phyloP scores from a whole-genome alignment of 2,329 filamentous ascomycete species.

The Huntiella decipiens region DNA sequence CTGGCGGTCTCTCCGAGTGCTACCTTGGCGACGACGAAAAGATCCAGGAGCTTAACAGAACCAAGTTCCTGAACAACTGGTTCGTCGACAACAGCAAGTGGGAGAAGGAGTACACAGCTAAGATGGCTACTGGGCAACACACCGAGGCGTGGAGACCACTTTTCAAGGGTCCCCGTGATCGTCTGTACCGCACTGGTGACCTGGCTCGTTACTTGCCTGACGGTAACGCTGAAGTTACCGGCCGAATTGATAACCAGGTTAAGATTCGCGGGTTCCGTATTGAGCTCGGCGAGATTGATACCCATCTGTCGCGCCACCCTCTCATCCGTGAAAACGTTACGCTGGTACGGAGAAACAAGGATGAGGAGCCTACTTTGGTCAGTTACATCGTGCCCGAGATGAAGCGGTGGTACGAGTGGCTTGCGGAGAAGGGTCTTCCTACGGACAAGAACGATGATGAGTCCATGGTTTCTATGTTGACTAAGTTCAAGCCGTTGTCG shows the following conservation, averaged over 20 bases:
- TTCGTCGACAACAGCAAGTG: constrained; percentile 55
- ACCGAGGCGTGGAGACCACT: constrained; percentile 56
- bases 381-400: constrained; percentile 79
- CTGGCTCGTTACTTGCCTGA: constrained; percentile 54
- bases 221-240: constrained; percentile 59
- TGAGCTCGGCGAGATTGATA: constrained; percentile 85
- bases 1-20: constrained; percentile 66
- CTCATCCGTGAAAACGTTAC: constrained; percentile 74
- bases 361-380: constrained; percentile 71
- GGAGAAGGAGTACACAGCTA: constrained; percentile 21
- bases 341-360: constrained; percentile 61
- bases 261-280: constrained; percentile 95
- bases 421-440: constrained; percentile 19
- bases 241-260: constrained; percentile 72
- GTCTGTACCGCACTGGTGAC: constrained; percentile 76
- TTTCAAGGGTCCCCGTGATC: constrained; percentile 67
- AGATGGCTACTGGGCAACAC: constrained; percentile 7
- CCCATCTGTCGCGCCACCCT: constrained; percentile 53
- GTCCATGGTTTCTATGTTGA: constrained; percentile 18
- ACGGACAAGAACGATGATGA: constrained; percentile 10
- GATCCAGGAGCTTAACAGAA: constrained; percentile 39
- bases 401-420: constrained; percentile 52
- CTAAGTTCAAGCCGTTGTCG: constrained; percentile 19
- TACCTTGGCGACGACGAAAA: constrained; percentile 44
- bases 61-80: constrained; percentile 75